Evolutionary conservation across 139 green algal species (phyloP).

Genomic region (Zygnema circumcarinatum): DNA sequence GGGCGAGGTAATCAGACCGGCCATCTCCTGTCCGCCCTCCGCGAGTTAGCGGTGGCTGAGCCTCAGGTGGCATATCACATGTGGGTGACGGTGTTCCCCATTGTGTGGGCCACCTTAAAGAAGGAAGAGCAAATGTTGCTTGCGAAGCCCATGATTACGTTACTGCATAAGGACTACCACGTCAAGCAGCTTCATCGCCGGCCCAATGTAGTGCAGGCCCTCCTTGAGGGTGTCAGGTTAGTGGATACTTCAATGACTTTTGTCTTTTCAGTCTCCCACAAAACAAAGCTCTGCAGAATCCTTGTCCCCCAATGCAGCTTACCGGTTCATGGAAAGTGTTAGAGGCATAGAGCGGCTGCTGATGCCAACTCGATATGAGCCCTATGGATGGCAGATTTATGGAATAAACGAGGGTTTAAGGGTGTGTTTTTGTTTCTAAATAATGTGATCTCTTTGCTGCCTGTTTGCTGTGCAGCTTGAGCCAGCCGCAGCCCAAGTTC

Average conservation of each 20-base stretch:
- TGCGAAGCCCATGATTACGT: conserved; percentile 93
- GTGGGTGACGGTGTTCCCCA: conserved; percentile 97
- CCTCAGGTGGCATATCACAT: conserved; percentile 73
- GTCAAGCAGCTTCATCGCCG: conserved; percentile 72
- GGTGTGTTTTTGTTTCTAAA: too few species aligned
- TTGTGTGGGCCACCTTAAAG: conserved; percentile 93
- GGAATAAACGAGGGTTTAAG: too few species aligned
- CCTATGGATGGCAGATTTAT: too few species aligned
- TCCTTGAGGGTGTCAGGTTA: conserved; percentile 84
- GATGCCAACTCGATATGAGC: too few species aligned
- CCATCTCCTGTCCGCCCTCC: conserved; percentile 81
- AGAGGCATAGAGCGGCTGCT: too few species aligned
- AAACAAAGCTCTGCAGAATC: too few species aligned
- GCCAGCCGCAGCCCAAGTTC: conserved; percentile 98
- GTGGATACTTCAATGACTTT: conserved; percentile 15
- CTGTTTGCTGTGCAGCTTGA: conserved; percentile 71
- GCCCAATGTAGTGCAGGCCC: conserved; percentile 90
- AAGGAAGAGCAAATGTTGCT: conserved; percentile 90
- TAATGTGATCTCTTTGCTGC: too few species aligned
- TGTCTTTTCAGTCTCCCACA: too few species aligned
- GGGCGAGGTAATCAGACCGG: neutral
- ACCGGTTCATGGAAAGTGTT: too few species aligned
- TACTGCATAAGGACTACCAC: conserved; percentile 92
- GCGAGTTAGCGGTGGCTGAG: conserved; percentile 80
- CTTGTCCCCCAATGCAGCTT: too few species aligned